Evolutionary conservation across 2,329 filamentous ascomycete genomes (phyloP).

Genomic region (Trichoderma simmonsii): DNA sequence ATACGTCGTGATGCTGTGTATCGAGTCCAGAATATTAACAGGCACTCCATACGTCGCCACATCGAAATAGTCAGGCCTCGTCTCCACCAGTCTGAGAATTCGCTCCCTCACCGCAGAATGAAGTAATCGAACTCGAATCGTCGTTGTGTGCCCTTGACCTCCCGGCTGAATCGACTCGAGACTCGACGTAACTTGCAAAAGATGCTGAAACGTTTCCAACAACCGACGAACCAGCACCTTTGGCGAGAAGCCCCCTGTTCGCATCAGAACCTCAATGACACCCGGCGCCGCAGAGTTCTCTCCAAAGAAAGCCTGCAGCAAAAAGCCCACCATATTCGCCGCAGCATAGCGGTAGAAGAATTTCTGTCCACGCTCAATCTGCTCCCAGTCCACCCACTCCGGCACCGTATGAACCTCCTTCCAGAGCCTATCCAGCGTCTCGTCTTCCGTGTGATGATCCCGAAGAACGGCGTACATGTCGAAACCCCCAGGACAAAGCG

Average conservation of each 20-base stretch:
- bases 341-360: constrained; percentile 63
- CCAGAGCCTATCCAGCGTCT: constrained; percentile 49
- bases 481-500: not conserved
- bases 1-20: constrained; percentile 62
- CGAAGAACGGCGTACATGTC: constrained; percentile 17
- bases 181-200: constrained; percentile 58
- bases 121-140: constrained; percentile 62
- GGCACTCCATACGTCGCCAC: constrained; percentile 57
- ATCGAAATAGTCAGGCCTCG: constrained; percentile 58
- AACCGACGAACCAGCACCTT: constrained; percentile 57
- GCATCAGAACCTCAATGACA: constrained; percentile 61
- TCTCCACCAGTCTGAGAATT: constrained; percentile 55
- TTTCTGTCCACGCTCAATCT: constrained; percentile 61
- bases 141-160: constrained; percentile 58
- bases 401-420: constrained; percentile 56
- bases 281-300: constrained; percentile 48
- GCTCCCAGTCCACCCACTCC: constrained; percentile 65
- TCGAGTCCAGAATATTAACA: constrained; percentile 62
- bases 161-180: constrained; percentile 58
- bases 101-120: constrained; percentile 62
- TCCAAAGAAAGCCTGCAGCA: constrained; percentile 37
- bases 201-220: constrained; percentile 42
- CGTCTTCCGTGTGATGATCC: constrained; percentile 9
- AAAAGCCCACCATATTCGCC: constrained; percentile 53
- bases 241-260: constrained; percentile 65